Conservation (phyloP, 1,139 yeast species). For the Blastobotrys illinoisensis region DNA sequence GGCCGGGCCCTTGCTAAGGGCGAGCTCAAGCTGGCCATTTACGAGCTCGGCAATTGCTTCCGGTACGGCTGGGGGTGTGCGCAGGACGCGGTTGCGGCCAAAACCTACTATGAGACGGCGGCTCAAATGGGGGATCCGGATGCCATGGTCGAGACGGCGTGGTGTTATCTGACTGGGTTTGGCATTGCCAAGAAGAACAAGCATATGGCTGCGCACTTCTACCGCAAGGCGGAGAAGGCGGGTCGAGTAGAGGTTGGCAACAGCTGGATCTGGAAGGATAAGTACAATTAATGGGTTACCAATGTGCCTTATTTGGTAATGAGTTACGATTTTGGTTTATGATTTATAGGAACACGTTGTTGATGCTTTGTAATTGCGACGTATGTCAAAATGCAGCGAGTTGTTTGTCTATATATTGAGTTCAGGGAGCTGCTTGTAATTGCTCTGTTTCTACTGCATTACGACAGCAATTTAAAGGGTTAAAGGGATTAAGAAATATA, state of each 20-base stretch:
- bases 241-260: conserved; percentile 32
- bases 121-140: conserved; percentile 34
- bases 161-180: conserved; percentile 30
- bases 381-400: too few relatives aligned
- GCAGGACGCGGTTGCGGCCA: conserved; percentile 27
- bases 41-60: conserved; percentile 34
- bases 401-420: too few relatives aligned
- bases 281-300: conserved; percentile 16
- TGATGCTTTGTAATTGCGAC: too few relatives aligned
- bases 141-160: conserved; percentile 32
- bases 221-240: conserved; percentile 27
- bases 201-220: conserved; percentile 29
- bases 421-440: too few relatives aligned
- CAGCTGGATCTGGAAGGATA: conserved; percentile 35
- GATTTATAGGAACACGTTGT: too few relatives aligned
- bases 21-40: conserved; percentile 31
- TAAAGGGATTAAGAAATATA: too few relatives aligned
- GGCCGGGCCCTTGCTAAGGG: conserved; percentile 23
- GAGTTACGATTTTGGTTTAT: neutral
- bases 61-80: conserved; percentile 34
- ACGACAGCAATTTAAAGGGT: too few relatives aligned
- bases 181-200: conserved; percentile 30
- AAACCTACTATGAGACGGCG: conserved; percentile 31
- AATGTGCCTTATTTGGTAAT: too few relatives aligned
- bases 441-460: too few relatives aligned